Evolutionary conservation across 2,329 filamentous ascomycete species (phyloP), one percentile per base, ranked within the genome.

Genomic region (Paecilomyces formosus): DNA sequence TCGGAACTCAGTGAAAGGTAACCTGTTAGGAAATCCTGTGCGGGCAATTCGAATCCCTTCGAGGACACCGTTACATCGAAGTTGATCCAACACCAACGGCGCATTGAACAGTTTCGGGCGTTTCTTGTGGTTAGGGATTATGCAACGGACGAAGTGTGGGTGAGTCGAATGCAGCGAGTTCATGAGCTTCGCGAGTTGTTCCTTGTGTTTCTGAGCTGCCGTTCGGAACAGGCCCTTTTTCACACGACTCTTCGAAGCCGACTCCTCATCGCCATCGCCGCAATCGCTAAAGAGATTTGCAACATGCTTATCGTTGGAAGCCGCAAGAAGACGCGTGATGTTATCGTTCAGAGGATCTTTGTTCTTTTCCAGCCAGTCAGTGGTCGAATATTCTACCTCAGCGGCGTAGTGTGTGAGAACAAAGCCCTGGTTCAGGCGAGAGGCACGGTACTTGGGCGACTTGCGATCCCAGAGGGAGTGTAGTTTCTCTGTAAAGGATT

Each of bases 341-440:
- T 97, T 99, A 80, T 99, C 95, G 68, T 97, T 97, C 53, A 99
- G 76, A 1, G 94, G 95, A 68, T 99, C 94, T 73, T 99, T 99
- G 80, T 99, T 99, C 82, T 97, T 99, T 74, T 97, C 93, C 33
- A 99, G 79, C 94, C 94, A 99, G 59, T 89, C 89, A 58, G 93
- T 86, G 0, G 94, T 99, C 0, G 88, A 92, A 72, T 99, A 99
- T 73, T 99, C 95, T 2, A 99, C 94, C 73, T 97, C 94, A 26
- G 94, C 92, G 24, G 94, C 94, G 70, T 99, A 99, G 71, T 99
- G 94, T 0, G 94, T 99, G 21, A 99, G 85, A 66, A 97, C 87
- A 69, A 99, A 99, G 13, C 94, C 95, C 68, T 97, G 90, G 0
- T 86, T 89, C 13, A 97, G 83, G 15, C 94, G 85, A 18, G 92